A percentile compares a stretch with the other conserved stretches of the same genome.
phyloP scores from a whole-genome alignment of 768 basidiomycete genomes.

The Suillus occidentalis region DNA sequence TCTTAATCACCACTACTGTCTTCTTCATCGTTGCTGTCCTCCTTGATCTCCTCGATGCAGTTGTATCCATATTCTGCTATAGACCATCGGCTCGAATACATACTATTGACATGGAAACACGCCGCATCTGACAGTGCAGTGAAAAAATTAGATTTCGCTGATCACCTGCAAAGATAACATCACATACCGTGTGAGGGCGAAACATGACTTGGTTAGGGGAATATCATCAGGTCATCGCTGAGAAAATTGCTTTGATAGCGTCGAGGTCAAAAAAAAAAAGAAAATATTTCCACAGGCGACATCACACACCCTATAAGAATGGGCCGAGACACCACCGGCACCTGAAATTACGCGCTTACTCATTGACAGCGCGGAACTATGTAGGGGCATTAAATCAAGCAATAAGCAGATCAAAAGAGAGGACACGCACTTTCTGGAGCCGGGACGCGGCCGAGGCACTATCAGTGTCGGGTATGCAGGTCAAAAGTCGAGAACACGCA shows the following conservation, averaged over 20 bases:
- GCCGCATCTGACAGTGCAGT: not conserved
- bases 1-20: too few relatives aligned
- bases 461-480: too few relatives aligned
- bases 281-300: not conserved
- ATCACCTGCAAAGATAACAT: not conserved
- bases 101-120: not conserved
- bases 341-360: rapidly evolving
- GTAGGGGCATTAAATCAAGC: not conserved
- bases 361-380: not conserved
- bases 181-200: not conserved
- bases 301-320: not conserved
- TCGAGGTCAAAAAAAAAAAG: not conserved
- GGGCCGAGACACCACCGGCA: not conserved
- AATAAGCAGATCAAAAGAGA: too few relatives aligned
- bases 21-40: too few relatives aligned
- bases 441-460: too few relatives aligned
- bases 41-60: not conserved
- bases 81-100: not conserved
- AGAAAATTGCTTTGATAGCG: not conserved
- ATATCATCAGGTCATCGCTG: rapidly evolving
- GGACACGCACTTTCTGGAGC: too few relatives aligned
- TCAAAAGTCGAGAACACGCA: too few relatives aligned
- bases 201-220: not conserved
- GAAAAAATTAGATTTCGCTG: not conserved
- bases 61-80: not conserved